Base-by-base conservation (phyloP, 331 rosid species). In the Arachis monticola region DNA sequence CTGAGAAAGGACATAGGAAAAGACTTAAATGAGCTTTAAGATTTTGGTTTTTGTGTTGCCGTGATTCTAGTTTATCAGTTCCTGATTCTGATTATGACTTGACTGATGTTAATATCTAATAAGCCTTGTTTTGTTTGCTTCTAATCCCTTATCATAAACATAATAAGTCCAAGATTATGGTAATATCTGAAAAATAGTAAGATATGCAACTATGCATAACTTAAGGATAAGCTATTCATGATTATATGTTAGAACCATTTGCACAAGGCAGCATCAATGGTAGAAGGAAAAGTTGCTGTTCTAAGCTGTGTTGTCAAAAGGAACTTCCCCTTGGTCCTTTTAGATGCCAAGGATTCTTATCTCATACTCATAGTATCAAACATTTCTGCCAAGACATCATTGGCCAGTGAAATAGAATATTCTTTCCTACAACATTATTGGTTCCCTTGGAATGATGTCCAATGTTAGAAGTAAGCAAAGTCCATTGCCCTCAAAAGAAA, bases 321-420 rank as follows among this genome's bases (percentile, higher is more conserved):
- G 80, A 67, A 67, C 72, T 40, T 52, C 58, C 59, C 13, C 13
- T 4, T 51, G 9, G 67, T 60, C 35, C 79, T 68, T 68, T 75
- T 64, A 22, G 58, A 10, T 32, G 41, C 22, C 46, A 53, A 50
- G 53, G 59, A 70, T 59, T 75, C 78, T 77, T 27, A 70, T 70
- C 69, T 75, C 52, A 41, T 62, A 48, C 63, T 74, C 50, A 44
- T 69, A 66, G 79, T 83, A 65, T 70, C 74, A 64, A 7, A 64
- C 47, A 59, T 74, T 44, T 60, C 57, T 78, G 83, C 45, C 78
- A 70, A 60, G 35, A 56, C 70, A 47, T 65, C 60, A 70, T 59
- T 78, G 78, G 77, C 64, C 69, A 12, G 62, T 70, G 69, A 59
- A 75, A 70, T 38, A 75, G 83, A 79, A 79, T 83, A 83, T 83